A percentile compares a stretch with the other conserved stretches of the same genome.
Evolutionary conservation across 257 asterid genomes (phyloP).

Genomic region (Gynochthodes officinalis): DNA sequence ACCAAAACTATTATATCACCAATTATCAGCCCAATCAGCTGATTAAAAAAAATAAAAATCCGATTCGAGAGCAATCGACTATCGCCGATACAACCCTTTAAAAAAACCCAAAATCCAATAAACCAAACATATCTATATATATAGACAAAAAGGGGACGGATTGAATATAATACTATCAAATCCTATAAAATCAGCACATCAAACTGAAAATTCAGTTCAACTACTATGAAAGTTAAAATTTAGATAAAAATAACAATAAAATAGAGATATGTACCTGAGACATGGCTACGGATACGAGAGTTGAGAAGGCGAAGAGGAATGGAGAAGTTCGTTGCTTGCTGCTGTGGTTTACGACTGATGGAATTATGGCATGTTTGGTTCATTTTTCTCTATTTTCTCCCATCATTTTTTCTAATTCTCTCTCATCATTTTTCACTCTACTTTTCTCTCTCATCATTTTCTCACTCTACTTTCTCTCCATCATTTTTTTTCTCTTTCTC

Average conservation of each 20-base stretch:
- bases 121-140: too few species aligned
- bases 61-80: not conserved
- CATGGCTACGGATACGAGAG: slow-evolving; percentile 32
- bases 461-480: too few species aligned
- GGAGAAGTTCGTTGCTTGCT: slow-evolving; percentile 23
- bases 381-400: too few species aligned
- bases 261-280: slow-evolving; percentile 38
- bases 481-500: too few species aligned
- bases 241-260: not conserved
- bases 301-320: slow-evolving; percentile 4
- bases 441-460: too few species aligned
- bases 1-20: not conserved
- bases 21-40: not conserved
- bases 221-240: not conserved
- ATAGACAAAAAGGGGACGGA: not conserved
- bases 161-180: not conserved
- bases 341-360: not conserved
- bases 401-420: too few species aligned
- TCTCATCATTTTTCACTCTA: too few species aligned
- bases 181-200: not conserved
- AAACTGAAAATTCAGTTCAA: not conserved
- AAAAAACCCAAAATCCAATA: not conserved
- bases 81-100: not conserved
- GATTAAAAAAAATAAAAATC: not conserved
- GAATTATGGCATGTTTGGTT: too few species aligned